Percentiles rank a stretch among this genome's conserved stretches.
Evolutionary conservation across 768 basidiomycete species (phyloP).

Genomic region (Trametes gibbosa): DNA sequence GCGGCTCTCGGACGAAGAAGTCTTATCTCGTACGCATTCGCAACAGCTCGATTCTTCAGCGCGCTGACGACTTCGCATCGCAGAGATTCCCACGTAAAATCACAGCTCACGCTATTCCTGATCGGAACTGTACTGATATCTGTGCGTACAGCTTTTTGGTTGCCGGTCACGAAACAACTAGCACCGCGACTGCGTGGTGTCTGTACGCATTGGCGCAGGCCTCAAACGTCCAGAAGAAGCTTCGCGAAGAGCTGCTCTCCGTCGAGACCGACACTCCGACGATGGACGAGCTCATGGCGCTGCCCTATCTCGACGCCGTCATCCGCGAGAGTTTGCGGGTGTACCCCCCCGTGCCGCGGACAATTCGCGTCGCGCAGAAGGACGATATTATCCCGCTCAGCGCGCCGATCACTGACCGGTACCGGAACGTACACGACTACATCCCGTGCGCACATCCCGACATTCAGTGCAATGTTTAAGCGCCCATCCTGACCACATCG

Average conservation of each 20-base stretch:
- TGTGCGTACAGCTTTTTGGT: slow-evolving; percentile 30
- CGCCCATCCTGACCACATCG: too few species aligned
- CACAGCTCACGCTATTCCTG: too few species aligned
- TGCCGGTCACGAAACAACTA: slow-evolving; percentile 45
- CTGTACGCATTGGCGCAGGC: slow-evolving; percentile 39
- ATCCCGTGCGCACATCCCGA: slow-evolving; percentile 31
- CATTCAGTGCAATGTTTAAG: too few species aligned
- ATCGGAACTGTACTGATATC: neutral
- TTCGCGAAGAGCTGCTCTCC: slow-evolving; percentile 40
- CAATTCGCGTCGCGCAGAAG: slow-evolving; percentile 43
- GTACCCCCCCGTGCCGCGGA: slow-evolving; percentile 48
- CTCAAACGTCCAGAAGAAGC: slow-evolving; percentile 35
- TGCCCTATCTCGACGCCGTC: slow-evolving; percentile 68
- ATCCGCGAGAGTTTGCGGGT: slow-evolving; percentile 58
- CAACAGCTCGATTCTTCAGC: too few species aligned
- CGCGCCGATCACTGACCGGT: slow-evolving; percentile 26
- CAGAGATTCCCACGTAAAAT: slow-evolving; percentile 27
- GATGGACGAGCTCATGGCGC: slow-evolving; percentile 65
- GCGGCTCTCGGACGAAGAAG: slow-evolving; percentile 59
- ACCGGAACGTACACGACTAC: slow-evolving; percentile 12
- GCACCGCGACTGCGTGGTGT: slow-evolving; percentile 35
- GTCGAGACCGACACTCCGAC: slow-evolving; percentile 47
- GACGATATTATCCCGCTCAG: slow-evolving; percentile 53
- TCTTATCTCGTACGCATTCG: slow-evolving; percentile 46
- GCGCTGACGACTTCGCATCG: neutral